phyloP scores from a whole-genome alignment of 441 rosid species.

The Jatropha podagrica region DNA sequence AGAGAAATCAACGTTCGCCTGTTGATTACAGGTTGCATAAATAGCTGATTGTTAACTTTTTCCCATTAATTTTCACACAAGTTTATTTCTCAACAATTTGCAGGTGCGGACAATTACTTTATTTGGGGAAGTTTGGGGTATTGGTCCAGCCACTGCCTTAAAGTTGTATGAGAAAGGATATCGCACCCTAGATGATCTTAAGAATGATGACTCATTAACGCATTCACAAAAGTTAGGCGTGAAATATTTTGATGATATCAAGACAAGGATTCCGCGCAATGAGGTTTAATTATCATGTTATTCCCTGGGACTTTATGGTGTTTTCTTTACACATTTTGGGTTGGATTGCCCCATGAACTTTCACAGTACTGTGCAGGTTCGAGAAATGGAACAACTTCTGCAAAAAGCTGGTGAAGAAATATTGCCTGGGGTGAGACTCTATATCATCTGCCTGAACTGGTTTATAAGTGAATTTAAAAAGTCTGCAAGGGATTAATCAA shows the following conservation, averaged over 20 bases:
- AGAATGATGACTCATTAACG: slow-evolving; percentile 76
- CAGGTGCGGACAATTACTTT: slow-evolving; percentile 80
- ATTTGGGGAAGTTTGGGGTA: slow-evolving; percentile 97
- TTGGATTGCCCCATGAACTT: slow-evolving; percentile 11
- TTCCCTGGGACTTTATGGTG: slow-evolving; percentile 14
- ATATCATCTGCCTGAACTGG: slow-evolving; percentile 18
- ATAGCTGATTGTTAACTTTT: neutral
- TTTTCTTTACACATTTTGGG: slow-evolving; percentile 6
- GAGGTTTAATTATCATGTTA: slow-evolving; percentile 53
- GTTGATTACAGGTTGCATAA: neutral
- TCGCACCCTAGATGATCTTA: slow-evolving; percentile 73
- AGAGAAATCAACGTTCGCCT: too few relatives aligned
- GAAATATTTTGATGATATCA: slow-evolving; percentile 86
- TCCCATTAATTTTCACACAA: neutral
- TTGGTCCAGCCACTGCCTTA: slow-evolving; percentile 93
- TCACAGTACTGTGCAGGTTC: slow-evolving; percentile 47
- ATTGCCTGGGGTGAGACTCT: slow-evolving; percentile 70
- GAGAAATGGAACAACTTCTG: slow-evolving; percentile 79
- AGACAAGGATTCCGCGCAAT: slow-evolving; percentile 76
- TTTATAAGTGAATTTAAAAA: slow-evolving; percentile 3
- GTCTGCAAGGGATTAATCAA: neutral
- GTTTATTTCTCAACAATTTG: slow-evolving; percentile 19
- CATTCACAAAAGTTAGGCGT: slow-evolving; percentile 78
- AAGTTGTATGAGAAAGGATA: slow-evolving; percentile 91
- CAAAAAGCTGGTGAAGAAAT: slow-evolving; percentile 72